Evolutionary conservation across 345 rosid genomes (phyloP).

Genomic region (Murraya paniculata): DNA sequence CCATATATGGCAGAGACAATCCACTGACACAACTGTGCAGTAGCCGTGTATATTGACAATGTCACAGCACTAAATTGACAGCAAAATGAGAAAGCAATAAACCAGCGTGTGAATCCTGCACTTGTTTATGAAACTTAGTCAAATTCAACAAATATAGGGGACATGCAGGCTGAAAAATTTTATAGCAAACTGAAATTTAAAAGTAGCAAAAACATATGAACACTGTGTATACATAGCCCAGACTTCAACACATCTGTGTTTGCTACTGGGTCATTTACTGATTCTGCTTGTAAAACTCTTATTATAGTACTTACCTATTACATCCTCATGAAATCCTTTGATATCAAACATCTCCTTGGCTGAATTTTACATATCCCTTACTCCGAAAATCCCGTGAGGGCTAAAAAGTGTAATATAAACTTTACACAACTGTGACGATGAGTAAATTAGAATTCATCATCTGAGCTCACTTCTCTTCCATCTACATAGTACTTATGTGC

Average conservation of each 20-base stretch:
- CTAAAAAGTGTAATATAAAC: background rate
- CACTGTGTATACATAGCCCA: background rate
- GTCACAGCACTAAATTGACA: background rate
- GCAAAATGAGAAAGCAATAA: background rate
- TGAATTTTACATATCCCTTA: slow-evolving; percentile 15
- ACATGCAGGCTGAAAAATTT: background rate
- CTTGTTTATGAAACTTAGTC: background rate
- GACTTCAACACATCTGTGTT: background rate
- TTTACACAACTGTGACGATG: background rate
- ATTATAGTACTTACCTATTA: slow-evolving; percentile 8
- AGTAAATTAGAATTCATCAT: background rate
- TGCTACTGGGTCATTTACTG: slow-evolving; percentile 10
- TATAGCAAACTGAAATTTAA: background rate
- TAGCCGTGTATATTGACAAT: background rate
- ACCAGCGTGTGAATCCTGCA: background rate
- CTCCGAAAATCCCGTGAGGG: slow-evolving; percentile 1
- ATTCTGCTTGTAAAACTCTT: slow-evolving; percentile 7
- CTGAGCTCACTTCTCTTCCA: slow-evolving; percentile 13
- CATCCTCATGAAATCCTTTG: background rate
- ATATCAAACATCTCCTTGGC: slow-evolving; percentile 9
- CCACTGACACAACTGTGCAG: background rate
- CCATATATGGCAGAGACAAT: background rate
- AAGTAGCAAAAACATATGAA: background rate
- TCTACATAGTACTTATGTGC: background rate
- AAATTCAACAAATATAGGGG: background rate